phyloP scores from a whole-genome alignment of 108 stramenopile species.

The Mayamaea pseudoterrestris region DNA sequence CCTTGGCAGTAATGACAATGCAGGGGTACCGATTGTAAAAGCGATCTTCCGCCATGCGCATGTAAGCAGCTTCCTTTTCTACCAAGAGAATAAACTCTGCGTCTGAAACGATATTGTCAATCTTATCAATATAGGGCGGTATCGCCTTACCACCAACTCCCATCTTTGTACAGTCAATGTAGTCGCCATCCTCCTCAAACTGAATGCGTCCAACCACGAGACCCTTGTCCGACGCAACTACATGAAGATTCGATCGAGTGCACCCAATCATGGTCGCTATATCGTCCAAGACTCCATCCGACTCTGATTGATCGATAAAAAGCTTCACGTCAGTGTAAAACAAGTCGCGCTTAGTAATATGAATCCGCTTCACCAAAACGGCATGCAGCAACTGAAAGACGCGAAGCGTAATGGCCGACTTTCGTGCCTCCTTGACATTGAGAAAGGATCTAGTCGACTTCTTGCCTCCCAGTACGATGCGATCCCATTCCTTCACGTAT shows the following conservation, averaged over 20 bases:
- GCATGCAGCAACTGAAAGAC: slow-evolving; percentile 90
- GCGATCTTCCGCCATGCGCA: slow-evolving; percentile 82
- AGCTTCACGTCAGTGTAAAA: slow-evolving; percentile 98
- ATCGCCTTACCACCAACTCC: slow-evolving; percentile 96
- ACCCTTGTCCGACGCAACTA: slow-evolving; percentile 96
- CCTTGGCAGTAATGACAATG: slow-evolving; percentile 97
- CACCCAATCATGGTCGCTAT: slow-evolving; percentile 94
- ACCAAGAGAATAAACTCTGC: slow-evolving; percentile 95
- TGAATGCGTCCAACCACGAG: slow-evolving; percentile 88
- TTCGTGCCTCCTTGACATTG: slow-evolving; percentile 81
- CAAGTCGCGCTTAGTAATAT: slow-evolving; percentile 98
- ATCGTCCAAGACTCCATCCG: slow-evolving; percentile 91
- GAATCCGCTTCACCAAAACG: slow-evolving; percentile 83
- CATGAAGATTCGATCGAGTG: slow-evolving; percentile 91
- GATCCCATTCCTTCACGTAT: slow-evolving; percentile 86
- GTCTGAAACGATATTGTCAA: slow-evolving; percentile 84
- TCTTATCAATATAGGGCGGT: slow-evolving; percentile 95
- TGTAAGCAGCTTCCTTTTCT: slow-evolving; percentile 98
- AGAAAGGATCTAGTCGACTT: slow-evolving; percentile 48
- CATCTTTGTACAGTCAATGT: slow-evolving; percentile 86
- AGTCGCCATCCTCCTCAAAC: slow-evolving; percentile 91
- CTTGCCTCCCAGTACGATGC: slow-evolving; percentile 72
- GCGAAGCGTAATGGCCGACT: slow-evolving; percentile 90
- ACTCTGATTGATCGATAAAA: slow-evolving; percentile 89
- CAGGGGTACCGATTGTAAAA: slow-evolving; percentile 90